These are phyloP conservation scores for Achaetomiella virescens DNA, from an alignment of 495 filamentous ascomycete species.

Conservation along the genomic window DNA sequence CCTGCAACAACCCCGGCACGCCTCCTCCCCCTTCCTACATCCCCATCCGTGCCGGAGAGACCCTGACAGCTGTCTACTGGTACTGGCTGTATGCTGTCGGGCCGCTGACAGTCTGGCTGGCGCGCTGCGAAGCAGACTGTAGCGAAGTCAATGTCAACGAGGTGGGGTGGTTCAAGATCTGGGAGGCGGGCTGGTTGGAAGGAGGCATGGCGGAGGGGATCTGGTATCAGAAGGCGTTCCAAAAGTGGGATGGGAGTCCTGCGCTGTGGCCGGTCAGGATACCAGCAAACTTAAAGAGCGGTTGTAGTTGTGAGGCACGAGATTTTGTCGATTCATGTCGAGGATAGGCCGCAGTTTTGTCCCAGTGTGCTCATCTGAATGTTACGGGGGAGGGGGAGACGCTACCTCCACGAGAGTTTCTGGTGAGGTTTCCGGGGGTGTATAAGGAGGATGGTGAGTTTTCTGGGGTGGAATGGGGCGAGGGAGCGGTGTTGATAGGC, in stretches of 20 bases:
- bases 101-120: constrained; percentile 46
- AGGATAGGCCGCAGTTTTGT: constrained; percentile 50
- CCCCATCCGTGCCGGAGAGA: constrained; percentile 37
- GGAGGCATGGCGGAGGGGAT: constrained; percentile 43
- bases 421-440: constrained; percentile 46
- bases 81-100: constrained; percentile 50
- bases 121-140: constrained; percentile 39
- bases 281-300: constrained; percentile 39
- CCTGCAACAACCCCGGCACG: constrained; percentile 41
- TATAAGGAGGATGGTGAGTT: constrained; percentile 41
- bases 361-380: constrained; percentile 49
- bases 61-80: constrained; percentile 43
- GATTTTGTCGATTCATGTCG: constrained; percentile 48
- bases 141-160: constrained; percentile 33
- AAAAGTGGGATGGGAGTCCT: constrained; percentile 39
- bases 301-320: constrained; percentile 51
- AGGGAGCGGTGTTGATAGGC: constrained; percentile 16
- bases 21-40: constrained; percentile 40
- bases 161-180: constrained; percentile 48
- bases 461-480: background rate
- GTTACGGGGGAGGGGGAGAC: constrained; percentile 39
- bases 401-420: constrained; percentile 35
- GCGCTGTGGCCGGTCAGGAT: constrained; percentile 46
- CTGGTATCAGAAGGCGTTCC: constrained; percentile 49
- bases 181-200: constrained; percentile 42